Base-by-base conservation (phyloP, 495 filamentous ascomycete species). In the Lindgomyces ingoldianus region DNA sequence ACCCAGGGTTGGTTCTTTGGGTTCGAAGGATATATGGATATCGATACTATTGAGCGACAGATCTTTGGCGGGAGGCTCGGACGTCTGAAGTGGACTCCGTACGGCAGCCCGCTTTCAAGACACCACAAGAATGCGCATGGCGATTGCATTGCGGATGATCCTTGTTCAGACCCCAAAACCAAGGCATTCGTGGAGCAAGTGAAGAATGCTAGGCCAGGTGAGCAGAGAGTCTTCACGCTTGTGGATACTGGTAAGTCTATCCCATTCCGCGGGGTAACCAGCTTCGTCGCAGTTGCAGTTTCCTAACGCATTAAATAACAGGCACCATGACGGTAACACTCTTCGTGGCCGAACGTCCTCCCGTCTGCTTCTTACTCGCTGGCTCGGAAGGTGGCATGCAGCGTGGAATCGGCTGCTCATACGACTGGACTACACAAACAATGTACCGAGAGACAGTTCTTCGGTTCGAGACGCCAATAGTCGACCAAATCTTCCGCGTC, bases 361-460 rank as follows among this genome's bases (percentile, higher is more conserved):
- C 77, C 19, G 65, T 71, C 12, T 74, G 70, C 24, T 69, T 74
- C 24, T 51, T 80, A 26, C 50, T 79, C 45, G 73, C 66, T 45
- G 78, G 75, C 14, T 52, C 58, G 14, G 77, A 77, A 62, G 78
- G 77, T 19, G 78, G 76, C 45, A 79, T 79, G 76, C 64, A 74
- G 59, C 65, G 76, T 19, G 75, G 72, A 4, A 58, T 80, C n/a
- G 44, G 71, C 11, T 78, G 76, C 62, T 65, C 58, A 18, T 74
- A 69, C 46, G 60, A 71, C 18, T 70, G 64, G 51, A 58, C 51
- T 2, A 68, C 56, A n/a, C 53, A 60, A 30, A 70, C 65, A 1
- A 39, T 74, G 30, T 62, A 66, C 51, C 66, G 67, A 21, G 74
- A 75, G 56, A 67, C 71, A 1, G 74, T 75, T 9, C 30, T 75